phyloP scores from a whole-genome alignment of 257 asterid species.

The Gentiana dahurica region DNA sequence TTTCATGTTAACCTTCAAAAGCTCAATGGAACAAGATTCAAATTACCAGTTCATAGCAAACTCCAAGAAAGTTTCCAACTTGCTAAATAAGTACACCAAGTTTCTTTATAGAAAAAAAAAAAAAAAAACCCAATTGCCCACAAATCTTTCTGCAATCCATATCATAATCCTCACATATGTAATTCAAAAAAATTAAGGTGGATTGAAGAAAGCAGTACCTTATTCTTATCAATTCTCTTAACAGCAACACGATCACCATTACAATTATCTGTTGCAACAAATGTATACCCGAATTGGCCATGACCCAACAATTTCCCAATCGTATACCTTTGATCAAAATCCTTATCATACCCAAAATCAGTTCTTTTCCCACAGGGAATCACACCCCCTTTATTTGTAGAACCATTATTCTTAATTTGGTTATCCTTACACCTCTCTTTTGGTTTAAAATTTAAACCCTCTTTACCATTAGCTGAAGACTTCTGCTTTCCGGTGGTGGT shows the following conservation, averaged over 20 bases:
- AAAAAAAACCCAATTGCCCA: no score
- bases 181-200: no score
- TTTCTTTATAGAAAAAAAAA: no score
- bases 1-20: no score
- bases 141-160: no score
- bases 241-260: slow-evolving; percentile 98
- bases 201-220: slow-evolving; percentile 30
- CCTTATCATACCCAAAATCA: slow-evolving; percentile 94
- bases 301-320: slow-evolving; percentile 92
- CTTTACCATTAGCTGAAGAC: no score
- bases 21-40: no score
- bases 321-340: slow-evolving; percentile 61
- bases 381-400: slow-evolving; percentile 49
- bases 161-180: no score
- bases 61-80: neutral
- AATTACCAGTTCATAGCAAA: neutral
- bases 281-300: slow-evolving; percentile 97
- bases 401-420: slow-evolving; percentile 27
- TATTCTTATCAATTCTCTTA: slow-evolving; percentile 85
- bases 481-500: slow-evolving; percentile 2
- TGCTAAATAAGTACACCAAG: neutral
- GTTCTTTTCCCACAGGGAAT: slow-evolving; percentile 89
- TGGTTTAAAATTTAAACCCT: neutral
- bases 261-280: slow-evolving; percentile 75
- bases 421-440: slow-evolving; percentile 16